A percentile compares a stretch with the other conserved stretches of the same genome.
These are phyloP conservation scores for Pseudogymnoascus sp. DNA, from an alignment of 2,329 filamentous ascomycete species.

Conservation along the genomic window DNA sequence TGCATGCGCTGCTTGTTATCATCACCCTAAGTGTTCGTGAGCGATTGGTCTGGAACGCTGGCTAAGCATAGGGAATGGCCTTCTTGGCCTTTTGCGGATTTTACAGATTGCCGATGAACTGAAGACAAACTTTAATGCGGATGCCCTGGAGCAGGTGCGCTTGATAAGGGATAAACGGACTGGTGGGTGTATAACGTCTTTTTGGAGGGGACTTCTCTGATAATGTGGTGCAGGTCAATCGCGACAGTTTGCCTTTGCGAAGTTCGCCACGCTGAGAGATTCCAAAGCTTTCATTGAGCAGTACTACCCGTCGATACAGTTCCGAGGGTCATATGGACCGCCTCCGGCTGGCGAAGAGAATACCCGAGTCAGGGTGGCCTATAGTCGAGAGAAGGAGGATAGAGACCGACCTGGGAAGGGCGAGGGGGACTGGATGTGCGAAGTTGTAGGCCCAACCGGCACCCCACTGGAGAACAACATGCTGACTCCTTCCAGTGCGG, in stretches of 20 bases:
- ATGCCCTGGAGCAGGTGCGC: constrained; percentile 48
- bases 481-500: constrained; percentile 38
- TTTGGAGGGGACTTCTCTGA: not conserved
- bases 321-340: constrained; percentile 40
- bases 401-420: constrained; percentile 36
- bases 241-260: constrained; percentile 49
- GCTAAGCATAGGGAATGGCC: constrained; percentile 31
- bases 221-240: constrained; percentile 38
- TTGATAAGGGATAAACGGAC: constrained; percentile 52
- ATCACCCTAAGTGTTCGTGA: constrained; percentile 30
- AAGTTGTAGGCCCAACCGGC: constrained; percentile 34
- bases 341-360: constrained; percentile 34
- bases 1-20: constrained; percentile 14
- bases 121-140: constrained; percentile 42
- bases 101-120: constrained; percentile 51
- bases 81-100: constrained; percentile 25
- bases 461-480: not conserved
- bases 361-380: constrained; percentile 37
- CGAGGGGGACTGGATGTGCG: constrained; percentile 51
- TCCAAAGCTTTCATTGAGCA: constrained; percentile 46
- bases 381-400: constrained; percentile 46
- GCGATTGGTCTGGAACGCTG: constrained; percentile 27
- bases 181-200: constrained; percentile 33
- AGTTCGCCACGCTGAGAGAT: constrained; percentile 42
- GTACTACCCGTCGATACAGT: constrained; percentile 42